Base-by-base conservation (phyloP, 129 eudicot species). In the Lactuca sativa region DNA sequence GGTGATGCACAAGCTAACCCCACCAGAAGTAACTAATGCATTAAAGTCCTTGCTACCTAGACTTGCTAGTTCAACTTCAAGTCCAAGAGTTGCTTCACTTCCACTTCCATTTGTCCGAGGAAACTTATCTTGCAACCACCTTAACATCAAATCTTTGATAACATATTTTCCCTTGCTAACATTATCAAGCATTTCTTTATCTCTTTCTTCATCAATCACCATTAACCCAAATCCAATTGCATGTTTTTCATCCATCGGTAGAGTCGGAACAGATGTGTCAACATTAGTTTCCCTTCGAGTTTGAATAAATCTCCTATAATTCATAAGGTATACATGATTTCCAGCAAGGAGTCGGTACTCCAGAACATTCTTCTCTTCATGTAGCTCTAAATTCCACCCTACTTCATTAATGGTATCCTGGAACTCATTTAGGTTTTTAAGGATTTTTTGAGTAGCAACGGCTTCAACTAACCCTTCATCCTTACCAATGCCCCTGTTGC, bases 381-480 rank as follows among this genome's bases (percentile, higher is more conserved):
- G 90, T 38, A 93, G 90, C 99, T 97, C 90, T 71, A 89, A 78
- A 72, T 86, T 89, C 77, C 90, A 97, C 75, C 99, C 82, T 71
- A 93, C 99, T 47, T 97, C 99, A 90, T 93, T 97, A 56, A 95
- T 97, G 30, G 99, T 93, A 43, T 97, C 99, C 97, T 93, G 78
- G 78, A 93, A 93, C 99, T 97, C 89, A 67, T 93, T 90, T 9
- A 97, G 99, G 40, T 93, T 93, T 78, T 93, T 97, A 9, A 97
- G 99, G 81, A 97, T 93, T 72, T 93, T 97, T 82, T 93, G 99
- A 71, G 99, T 97, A 66, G 99, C 99, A 80, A 93, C 95, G 81
- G 90, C 99, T 84, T 93, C 99, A 56, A 93, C 99, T 76, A 93
- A 93, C 33, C 99, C 99, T 82, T 93, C 99, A 67, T 89, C 87